Percentiles rank a stretch among this genome's conserved stretches.
These are phyloP conservation scores for Bidens hawaiensis DNA, from an alignment of 140 eudicot species.

Conservation along the genomic window DNA sequence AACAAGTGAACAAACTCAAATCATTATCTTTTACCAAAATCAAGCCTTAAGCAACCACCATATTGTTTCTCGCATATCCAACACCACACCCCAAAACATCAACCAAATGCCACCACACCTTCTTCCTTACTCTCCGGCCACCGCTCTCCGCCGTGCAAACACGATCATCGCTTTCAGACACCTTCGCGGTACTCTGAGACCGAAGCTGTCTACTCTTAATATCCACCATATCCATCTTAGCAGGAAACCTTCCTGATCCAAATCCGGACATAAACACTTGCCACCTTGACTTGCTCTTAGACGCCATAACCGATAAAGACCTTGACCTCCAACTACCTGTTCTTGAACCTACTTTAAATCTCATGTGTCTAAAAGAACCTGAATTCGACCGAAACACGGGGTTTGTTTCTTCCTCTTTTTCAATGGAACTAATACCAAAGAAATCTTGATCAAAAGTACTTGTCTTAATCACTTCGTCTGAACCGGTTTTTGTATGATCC, in stretches of 20 bases:
- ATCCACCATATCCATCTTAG: slow-evolving; percentile 45
- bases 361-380: slow-evolving; percentile 28
- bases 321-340: slow-evolving; percentile 21
- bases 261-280: slow-evolving; percentile 43
- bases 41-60: slow-evolving; percentile 13
- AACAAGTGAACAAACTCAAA: not conserved
- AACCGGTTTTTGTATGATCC: not conserved
- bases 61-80: slow-evolving; percentile 17
- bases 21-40: no score
- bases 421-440: slow-evolving; percentile 42
- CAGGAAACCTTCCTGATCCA: slow-evolving; percentile 32
- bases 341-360: slow-evolving; percentile 16
- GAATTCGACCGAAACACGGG: slow-evolving; percentile 35
- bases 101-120: slow-evolving; percentile 36
- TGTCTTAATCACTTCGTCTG: not conserved
- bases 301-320: slow-evolving; percentile 19
- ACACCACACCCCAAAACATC: slow-evolving; percentile 37
- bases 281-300: slow-evolving; percentile 36
- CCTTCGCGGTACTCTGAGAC: not conserved
- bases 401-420: slow-evolving; percentile 11
- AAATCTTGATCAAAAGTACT: slow-evolving; percentile 30
- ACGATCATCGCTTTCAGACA: not conserved
- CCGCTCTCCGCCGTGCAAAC: not conserved
- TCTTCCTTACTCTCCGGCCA: slow-evolving; percentile 12
- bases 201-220: slow-evolving; percentile 41